These are phyloP conservation scores for Venturia oleaginea DNA, from an alignment of 2,329 filamentous ascomycete genomes.

Conservation along the genomic window DNA sequence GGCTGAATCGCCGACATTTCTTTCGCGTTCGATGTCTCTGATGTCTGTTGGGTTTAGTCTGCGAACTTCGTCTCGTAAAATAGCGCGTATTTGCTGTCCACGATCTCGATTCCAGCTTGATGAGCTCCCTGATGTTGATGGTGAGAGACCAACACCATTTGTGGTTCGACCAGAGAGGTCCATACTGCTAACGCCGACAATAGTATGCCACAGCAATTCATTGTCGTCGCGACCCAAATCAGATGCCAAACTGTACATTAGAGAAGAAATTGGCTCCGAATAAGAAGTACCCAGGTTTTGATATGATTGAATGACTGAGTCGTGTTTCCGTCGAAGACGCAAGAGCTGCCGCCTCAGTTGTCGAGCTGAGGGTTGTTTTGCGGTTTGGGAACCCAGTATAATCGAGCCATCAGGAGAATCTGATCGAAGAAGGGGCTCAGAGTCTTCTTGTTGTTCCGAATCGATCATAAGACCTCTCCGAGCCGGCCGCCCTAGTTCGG, in stretches of 20 bases:
- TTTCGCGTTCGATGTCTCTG: conserved; percentile 49
- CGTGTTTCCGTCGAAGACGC: conserved; percentile 67
- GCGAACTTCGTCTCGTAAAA: conserved; percentile 86
- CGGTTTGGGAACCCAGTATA: conserved; percentile 23
- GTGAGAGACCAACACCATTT: conserved; percentile 61
- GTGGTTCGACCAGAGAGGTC: conserved; percentile 84
- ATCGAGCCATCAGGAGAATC: conserved; percentile 29
- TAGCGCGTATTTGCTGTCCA: conserved; percentile 73
- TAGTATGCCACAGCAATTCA: conserved; percentile 87
- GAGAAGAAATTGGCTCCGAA: conserved; percentile 87
- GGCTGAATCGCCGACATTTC: conserved; percentile 54
- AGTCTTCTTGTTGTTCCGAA: conserved; percentile 25
- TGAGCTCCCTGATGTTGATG: conserved; percentile 42
- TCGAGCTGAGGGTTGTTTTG: conserved; percentile 58
- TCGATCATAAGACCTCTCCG: conserved; percentile 45
- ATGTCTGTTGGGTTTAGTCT: conserved; percentile 75
- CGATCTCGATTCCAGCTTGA: conserved; percentile 74
- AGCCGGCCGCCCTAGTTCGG: conserved; percentile 42
- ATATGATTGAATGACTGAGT: conserved; percentile 67
- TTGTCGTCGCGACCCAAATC: conserved; percentile 96
- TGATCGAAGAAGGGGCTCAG: conserved; percentile 26
- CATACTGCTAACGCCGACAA: conserved; percentile 89
- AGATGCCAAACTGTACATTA: conserved; percentile 89
- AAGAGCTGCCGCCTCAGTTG: conserved; percentile 64
- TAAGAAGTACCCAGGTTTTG: conserved; percentile 84